Evolutionary conservation across 225 moss, liverwort and hornwort species (phyloP).

Genomic region (Thuidium tamariscinum): DNA sequence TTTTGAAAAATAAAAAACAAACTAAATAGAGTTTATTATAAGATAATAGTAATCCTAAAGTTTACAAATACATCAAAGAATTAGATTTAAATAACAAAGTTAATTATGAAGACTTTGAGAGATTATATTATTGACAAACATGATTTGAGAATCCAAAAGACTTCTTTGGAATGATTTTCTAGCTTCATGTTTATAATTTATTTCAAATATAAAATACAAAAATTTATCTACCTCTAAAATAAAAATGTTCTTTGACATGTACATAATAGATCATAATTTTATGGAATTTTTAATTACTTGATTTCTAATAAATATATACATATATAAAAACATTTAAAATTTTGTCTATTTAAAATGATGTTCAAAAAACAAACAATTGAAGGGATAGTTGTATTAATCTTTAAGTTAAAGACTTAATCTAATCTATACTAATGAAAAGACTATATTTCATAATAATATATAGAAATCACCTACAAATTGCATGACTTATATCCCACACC

Average conservation of each 20-base stretch:
- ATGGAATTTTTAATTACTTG: not conserved
- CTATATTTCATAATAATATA: not conserved
- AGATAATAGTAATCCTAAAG: rapidly evolving
- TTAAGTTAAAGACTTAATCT: rapidly evolving
- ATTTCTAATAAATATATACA: not conserved
- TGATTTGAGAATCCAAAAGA: not conserved
- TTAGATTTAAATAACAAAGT: not conserved
- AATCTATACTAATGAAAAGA: not conserved
- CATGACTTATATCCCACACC: rapidly evolving
- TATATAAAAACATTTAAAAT: not conserved
- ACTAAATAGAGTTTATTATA: not conserved
- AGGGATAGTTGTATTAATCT: not conserved
- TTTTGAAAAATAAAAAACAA: no score
- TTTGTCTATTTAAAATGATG: not conserved
- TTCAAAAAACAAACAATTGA: not conserved
- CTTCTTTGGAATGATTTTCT: not conserved
- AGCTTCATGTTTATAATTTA: not conserved
- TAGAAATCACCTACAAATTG: not conserved
- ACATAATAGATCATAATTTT: not conserved
- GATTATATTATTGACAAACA: not conserved
- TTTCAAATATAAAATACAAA: not conserved
- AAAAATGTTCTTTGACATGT: not conserved
- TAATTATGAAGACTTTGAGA: not conserved
- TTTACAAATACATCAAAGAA: rapidly evolving
- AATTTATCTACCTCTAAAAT: not conserved